These are phyloP conservation scores for Prunus padus DNA, from an alignment of 306 rosid species.

Conservation along the genomic window DNA sequence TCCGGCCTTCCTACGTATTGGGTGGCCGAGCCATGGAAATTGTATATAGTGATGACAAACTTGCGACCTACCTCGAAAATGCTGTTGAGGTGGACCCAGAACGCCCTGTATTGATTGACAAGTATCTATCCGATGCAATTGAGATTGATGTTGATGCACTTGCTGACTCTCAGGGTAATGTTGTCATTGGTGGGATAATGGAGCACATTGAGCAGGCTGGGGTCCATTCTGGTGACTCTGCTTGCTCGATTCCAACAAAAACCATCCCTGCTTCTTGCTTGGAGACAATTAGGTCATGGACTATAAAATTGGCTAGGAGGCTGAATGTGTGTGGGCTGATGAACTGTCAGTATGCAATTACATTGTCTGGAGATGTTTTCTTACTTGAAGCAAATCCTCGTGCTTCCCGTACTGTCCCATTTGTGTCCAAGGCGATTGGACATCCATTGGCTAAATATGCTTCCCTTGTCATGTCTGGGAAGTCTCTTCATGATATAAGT, in stretches of 20 bases:
- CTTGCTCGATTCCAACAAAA: slow-evolving; percentile 86
- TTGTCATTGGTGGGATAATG: slow-evolving; percentile 98
- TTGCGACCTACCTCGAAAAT: slow-evolving; percentile 77
- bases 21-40: slow-evolving; percentile 99
- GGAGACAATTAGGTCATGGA: slow-evolving; percentile 83
- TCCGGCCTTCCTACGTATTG: slow-evolving; percentile 92
- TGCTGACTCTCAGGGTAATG: slow-evolving; percentile 91
- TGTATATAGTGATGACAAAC: slow-evolving; percentile 73
- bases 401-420: slow-evolving; percentile 92
- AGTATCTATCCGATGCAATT: slow-evolving; percentile 79
- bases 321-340: slow-evolving; percentile 88
- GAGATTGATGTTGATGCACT: slow-evolving; percentile 97
- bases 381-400: slow-evolving; percentile 96
- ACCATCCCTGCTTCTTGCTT: slow-evolving; percentile 71
- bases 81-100: slow-evolving; percentile 98
- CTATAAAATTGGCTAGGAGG: slow-evolving; percentile 72
- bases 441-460: slow-evolving; percentile 97
- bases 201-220: slow-evolving; percentile 99
- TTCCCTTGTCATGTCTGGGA: slow-evolving; percentile 97
- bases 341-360: slow-evolving; percentile 96
- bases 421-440: slow-evolving; percentile 95
- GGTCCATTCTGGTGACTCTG: slow-evolving; percentile 97
- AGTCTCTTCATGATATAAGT: slow-evolving; percentile 66
- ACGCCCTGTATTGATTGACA: slow-evolving; percentile 89
- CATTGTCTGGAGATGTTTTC: slow-evolving; percentile 69